These are phyloP conservation scores for Albizia julibrissin DNA, from an alignment of 306 rosid genomes.

Conservation along the genomic window DNA sequence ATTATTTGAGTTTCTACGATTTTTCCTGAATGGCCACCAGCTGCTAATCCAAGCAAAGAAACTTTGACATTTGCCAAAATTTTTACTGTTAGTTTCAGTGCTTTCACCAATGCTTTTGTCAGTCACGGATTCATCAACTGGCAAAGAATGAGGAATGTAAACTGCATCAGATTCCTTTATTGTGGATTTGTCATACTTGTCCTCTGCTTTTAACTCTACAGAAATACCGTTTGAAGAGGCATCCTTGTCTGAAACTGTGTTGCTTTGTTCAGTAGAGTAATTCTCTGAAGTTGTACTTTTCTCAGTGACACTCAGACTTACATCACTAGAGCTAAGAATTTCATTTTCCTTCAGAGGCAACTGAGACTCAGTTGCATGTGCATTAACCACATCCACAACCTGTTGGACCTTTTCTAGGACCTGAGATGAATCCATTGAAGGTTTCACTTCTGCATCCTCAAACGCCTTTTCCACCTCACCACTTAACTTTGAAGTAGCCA, in stretches of 20 bases:
- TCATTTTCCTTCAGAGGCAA: constrained; percentile 23
- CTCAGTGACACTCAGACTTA: constrained; percentile 36
- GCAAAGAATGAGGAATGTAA: constrained; percentile 31
- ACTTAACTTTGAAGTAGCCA: constrained; percentile 35
- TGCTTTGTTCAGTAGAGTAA: constrained; percentile 37
- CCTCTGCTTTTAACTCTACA: constrained; percentile 37
- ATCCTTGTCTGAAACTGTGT: constrained; percentile 19
- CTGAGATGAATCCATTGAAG: constrained; percentile 21
- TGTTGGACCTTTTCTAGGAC: constrained; percentile 38
- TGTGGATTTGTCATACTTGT: constrained; percentile 33
- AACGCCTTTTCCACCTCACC: constrained; percentile 30
- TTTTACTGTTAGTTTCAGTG: constrained; percentile 30
- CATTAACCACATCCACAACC: constrained; percentile 32
- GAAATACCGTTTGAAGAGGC: constrained; percentile 9
- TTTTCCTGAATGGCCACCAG: constrained; percentile 55
- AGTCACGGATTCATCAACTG: constrained; percentile 33
- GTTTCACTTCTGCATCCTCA: constrained; percentile 26
- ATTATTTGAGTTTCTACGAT: constrained; percentile 27
- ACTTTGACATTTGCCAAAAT: constrained; percentile 33
- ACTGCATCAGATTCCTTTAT: constrained; percentile 45
- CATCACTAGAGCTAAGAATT: constrained; percentile 34
- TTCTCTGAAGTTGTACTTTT: constrained; percentile 31
- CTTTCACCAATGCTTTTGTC: constrained; percentile 37
- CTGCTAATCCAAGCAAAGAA: constrained; percentile 44
- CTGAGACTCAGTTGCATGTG: constrained; percentile 36